These are phyloP conservation scores for Dryas integrifolia DNA, from an alignment of 331 rosid genomes.

Conservation along the genomic window DNA sequence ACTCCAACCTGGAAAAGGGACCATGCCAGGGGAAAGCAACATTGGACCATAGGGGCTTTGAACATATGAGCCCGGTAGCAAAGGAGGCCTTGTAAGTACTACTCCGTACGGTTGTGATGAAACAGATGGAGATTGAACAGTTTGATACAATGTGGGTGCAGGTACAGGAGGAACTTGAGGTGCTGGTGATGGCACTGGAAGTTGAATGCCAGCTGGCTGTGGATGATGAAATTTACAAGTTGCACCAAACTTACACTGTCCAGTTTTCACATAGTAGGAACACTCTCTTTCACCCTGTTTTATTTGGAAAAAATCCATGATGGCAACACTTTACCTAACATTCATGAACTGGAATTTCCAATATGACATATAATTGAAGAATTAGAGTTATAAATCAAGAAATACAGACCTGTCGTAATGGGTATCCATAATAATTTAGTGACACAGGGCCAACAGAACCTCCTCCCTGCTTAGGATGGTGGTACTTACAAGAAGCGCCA, in stretches of 20 bases:
- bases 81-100: constrained; percentile 74
- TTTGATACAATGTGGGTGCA: constrained; percentile 55
- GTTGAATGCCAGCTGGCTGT: constrained; percentile 65
- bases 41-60: constrained; percentile 79
- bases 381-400: constrained; percentile 21
- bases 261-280: constrained; percentile 87
- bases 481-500: constrained; percentile 90
- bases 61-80: constrained; percentile 65
- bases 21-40: constrained; percentile 73
- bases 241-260: constrained; percentile 90
- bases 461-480: constrained; percentile 85
- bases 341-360: constrained; percentile 20
- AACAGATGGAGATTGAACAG: constrained; percentile 67
- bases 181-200: constrained; percentile 53
- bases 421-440: constrained; percentile 80
- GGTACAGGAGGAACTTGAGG: constrained; percentile 55
- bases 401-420: constrained; percentile 74
- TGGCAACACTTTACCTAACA: constrained; percentile 17
- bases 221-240: constrained; percentile 99
- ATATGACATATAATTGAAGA: constrained; percentile 18
- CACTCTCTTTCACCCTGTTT: constrained; percentile 95
- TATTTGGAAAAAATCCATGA: constrained; percentile 21
- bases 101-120: constrained; percentile 73
- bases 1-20: constrained; percentile 73
- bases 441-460: constrained; percentile 48